Evolutionary conservation across 352 stramenopile genomes (phyloP), one percentile per base, ranked within the genome.

Genomic region (Pseudoperonospora humuli): DNA sequence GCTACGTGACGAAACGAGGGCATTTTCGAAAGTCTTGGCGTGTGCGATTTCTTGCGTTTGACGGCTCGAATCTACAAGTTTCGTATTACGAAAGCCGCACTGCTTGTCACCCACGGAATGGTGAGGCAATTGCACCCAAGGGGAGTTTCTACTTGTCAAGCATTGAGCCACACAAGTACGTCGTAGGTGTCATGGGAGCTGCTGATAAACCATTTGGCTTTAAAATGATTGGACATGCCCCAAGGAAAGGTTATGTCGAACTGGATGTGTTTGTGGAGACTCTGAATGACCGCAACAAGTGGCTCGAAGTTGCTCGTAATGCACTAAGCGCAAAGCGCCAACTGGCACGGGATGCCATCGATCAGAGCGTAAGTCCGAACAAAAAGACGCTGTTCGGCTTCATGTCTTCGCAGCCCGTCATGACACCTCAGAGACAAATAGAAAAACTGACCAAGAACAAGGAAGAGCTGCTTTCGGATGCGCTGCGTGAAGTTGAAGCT

Each of bases 21-120:
- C 77, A 89, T 52, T 84, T 90, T 37, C 68, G 75, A 54, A 93
- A 93, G 61, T 86, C 77, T 19, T 93, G 77, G 80, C 72, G 72
- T 31, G 67, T 87, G 28, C 75, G 80, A 20, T 93, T 81, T 51
- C 68, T 93, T 8, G 59, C 84, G 20, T 60, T 93, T 21, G 67
- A 89, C 52, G 80, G 77, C 9, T 67, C 74, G 4, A 72, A 83
- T 45, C 61, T 89, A 21, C 58, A 64, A 13, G 70, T 86, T 3
- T 55, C 73, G 33, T 92, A 93, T 59, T 93, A 53, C 41, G 80
- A 90, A 57, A 89, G 75, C 46, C 81, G 77, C 18, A 58, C 79
- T 15, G 64, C 63, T 11, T 69, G 61, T 17, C 58, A 78, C 41
- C 46, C 57, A 36, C 26, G 46, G 1, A n/a, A 15, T 1, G 41